These are phyloP conservation scores for Avena atlantica DNA, from an alignment of 176 grass and related monocot genomes.

Conservation along the genomic window DNA sequence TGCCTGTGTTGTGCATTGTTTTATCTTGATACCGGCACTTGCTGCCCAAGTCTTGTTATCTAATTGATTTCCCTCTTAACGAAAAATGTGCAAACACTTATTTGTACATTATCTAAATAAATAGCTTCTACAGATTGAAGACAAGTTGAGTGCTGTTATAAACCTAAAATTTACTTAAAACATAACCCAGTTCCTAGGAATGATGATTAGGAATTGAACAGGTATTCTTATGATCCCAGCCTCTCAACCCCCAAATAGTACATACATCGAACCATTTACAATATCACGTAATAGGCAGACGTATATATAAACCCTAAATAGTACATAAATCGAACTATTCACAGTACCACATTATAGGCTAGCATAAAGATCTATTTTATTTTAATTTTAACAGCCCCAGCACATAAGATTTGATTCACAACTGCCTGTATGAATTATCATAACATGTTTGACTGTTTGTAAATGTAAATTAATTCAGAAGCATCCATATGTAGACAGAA, in stretches of 20 bases:
- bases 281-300: not conserved
- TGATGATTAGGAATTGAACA: not conserved
- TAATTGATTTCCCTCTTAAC: not conserved
- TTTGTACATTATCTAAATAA: not conserved
- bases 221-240: not conserved
- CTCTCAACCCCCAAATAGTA: not conserved
- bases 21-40: not conserved
- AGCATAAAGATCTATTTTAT: not conserved
- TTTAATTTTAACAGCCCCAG: not conserved
- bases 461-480: constrained; percentile 3
- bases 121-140: not conserved
- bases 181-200: not conserved
- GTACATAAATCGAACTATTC: not conserved
- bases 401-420: not conserved
- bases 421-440: not conserved
- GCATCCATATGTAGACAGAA: not conserved
- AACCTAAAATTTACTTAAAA: not conserved
- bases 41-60: not conserved
- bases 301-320: not conserved
- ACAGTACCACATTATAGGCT: not conserved
- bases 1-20: not conserved
- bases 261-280: not conserved
- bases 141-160: not conserved
- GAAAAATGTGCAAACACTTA: not conserved
- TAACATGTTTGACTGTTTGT: not conserved